phyloP scores from a whole-genome alignment of 176 grass and related monocot genomes.

The Alopecurus myosuroides region DNA sequence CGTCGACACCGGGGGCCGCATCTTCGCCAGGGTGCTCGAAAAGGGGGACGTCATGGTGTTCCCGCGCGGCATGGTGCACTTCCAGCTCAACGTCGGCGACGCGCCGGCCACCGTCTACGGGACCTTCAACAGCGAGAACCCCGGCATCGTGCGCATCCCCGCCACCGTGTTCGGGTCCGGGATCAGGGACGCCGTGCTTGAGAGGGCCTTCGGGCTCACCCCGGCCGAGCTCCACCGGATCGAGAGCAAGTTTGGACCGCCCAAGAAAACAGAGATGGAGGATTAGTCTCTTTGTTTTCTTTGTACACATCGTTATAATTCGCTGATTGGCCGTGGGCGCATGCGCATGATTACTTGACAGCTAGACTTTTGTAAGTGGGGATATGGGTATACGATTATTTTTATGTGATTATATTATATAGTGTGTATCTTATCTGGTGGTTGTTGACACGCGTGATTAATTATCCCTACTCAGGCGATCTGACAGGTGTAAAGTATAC shows the following conservation, averaged over 20 bases:
- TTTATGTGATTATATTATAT: no score
- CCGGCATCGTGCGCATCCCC: conserved; percentile 63
- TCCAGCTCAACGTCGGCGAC: conserved; percentile 81
- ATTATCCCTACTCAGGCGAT: no score
- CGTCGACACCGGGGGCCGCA: conserved; percentile 54
- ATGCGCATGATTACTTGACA: not conserved
- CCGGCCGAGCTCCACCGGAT: conserved; percentile 42
- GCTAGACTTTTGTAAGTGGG: not conserved
- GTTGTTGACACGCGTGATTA: no score
- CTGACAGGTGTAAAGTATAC: no score
- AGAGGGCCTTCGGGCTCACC: conserved; percentile 65
- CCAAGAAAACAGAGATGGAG: conserved; percentile 30
- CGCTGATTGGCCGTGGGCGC: not conserved
- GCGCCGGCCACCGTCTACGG: conserved; percentile 51
- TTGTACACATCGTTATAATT: no score
- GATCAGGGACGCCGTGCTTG: conserved; percentile 48
- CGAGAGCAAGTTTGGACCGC: conserved; percentile 57
- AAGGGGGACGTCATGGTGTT: conserved; percentile 84
- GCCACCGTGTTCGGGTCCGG: conserved; percentile 63
- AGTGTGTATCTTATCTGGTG: no score
- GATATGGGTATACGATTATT: no score
- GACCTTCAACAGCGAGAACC: conserved; percentile 84
- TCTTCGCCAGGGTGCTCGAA: conserved; percentile 73
- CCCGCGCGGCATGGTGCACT: conserved; percentile 65
- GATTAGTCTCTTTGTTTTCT: no score